Conservation (phyloP, 2,329 filamentous ascomycete genomes). For the Fusarium sp. region DNA sequence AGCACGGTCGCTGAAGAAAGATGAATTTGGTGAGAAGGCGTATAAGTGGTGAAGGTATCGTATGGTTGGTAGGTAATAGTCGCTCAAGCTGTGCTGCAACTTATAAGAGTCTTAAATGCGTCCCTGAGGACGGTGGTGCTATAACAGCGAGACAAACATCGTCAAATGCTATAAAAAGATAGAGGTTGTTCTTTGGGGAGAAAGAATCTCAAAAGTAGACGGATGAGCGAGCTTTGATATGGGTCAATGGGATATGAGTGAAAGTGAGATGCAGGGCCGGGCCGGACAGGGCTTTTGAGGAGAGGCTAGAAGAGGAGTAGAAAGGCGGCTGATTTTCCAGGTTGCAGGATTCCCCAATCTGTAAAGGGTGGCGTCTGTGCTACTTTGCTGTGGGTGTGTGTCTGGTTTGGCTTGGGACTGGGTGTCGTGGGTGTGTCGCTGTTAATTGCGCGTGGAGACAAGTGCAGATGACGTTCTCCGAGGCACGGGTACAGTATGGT, state of each 20-base stretch:
- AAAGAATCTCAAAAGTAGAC: slow-evolving; percentile 13
- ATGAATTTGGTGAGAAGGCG: not conserved
- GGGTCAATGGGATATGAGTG: slow-evolving; percentile 30
- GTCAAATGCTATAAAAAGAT: slow-evolving; percentile 42
- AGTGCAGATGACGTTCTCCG: slow-evolving; percentile 46
- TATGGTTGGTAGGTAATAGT: slow-evolving; percentile 40
- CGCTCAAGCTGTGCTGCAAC: slow-evolving; percentile 32
- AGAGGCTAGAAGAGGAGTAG: slow-evolving; percentile 40
- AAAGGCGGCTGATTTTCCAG: slow-evolving; percentile 37
- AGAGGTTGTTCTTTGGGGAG: slow-evolving; percentile 18
- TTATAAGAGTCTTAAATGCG: slow-evolving; percentile 39
- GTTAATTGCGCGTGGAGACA: slow-evolving; percentile 32
- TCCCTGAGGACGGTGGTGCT: slow-evolving; percentile 54
- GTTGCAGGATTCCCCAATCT: slow-evolving; percentile 41
- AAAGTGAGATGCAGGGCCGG: slow-evolving; percentile 41
- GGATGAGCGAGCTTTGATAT: slow-evolving; percentile 28
- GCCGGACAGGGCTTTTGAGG: slow-evolving; percentile 44
- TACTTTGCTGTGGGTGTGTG: slow-evolving; percentile 39
- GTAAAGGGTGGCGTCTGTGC: slow-evolving; percentile 39
- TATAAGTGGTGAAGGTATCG: slow-evolving; percentile 32
- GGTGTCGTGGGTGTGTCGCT: slow-evolving; percentile 20
- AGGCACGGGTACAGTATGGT: slow-evolving; percentile 31
- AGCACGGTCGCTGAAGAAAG: not conserved
- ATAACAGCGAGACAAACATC: slow-evolving; percentile 52
- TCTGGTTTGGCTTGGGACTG: slow-evolving; percentile 10